Evolutionary conservation across 2,329 filamentous ascomycete species (phyloP), one percentile per base, ranked within the genome.

Genomic region (Paraphaeosphaeria minitans): DNA sequence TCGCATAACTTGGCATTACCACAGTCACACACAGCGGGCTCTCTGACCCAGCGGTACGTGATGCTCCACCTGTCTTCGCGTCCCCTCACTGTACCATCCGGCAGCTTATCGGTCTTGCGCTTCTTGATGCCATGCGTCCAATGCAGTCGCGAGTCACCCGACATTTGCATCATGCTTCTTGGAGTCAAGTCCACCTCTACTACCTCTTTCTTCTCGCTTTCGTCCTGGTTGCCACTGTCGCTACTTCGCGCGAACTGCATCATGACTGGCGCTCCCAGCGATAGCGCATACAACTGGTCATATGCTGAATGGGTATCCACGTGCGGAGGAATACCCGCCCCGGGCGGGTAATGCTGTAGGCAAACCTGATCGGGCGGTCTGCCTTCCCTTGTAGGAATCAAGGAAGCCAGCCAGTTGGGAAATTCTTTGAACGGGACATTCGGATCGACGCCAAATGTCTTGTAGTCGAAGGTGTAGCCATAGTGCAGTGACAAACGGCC

Each of bases 81-180:
- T 22, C 22, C 31, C 27, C 43, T 24, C 27, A 47, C 22, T 2
- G 24, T 47, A 1, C 43, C 43, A 47, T 47, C 22, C 24, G 24
- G 22, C 43, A 47, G 13, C 9, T 22, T 47, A 27, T 47, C 43
- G 3, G 43, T 47, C 43, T 47, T 47, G 21, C 43, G 43, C 43
- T 47, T 47, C 43, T 47, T 47, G 22, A 47, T 47, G 12, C 43
- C 43, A 16, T 47, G 43, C 22, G 43, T 47, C 43, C 43, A 47
- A 13, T 47, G 43, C 43, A 47, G 43, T 29, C 43, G 43, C 3
- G 43, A 47, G 16, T 47, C 43, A 7, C 43, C 43, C 22, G 43
- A 47, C 43, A 47, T 47, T 24, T 47, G 43, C 43, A 47, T 47
- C 43, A 47, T 47, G 27, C 43, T 47, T 16, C 43, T 29, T 14